These are phyloP conservation scores for Hortaea werneckii DNA, from an alignment of 2,329 filamentous ascomycete genomes.

Conservation along the genomic window DNA sequence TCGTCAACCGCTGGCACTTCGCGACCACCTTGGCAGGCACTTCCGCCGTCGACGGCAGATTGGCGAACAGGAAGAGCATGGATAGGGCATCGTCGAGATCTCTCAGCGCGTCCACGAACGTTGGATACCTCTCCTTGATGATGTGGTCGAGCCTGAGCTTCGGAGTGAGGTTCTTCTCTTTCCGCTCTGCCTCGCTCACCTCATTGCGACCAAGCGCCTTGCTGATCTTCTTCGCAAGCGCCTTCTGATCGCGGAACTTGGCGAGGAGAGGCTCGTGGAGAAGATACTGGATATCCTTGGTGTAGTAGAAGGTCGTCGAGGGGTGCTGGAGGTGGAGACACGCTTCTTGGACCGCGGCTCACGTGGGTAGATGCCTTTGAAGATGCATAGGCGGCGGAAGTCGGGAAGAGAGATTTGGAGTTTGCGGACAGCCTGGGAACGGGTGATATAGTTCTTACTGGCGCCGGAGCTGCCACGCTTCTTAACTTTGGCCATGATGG, in stretches of 20 bases:
- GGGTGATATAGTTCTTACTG: conserved; percentile 96
- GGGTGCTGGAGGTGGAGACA: conserved; percentile 80
- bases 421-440: conserved; percentile 94
- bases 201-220: conserved; percentile 86
- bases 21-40: conserved; percentile 94
- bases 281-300: conserved; percentile 97
- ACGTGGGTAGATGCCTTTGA: conserved; percentile 97
- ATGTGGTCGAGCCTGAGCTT: conserved; percentile 91
- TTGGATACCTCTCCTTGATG: conserved; percentile 95
- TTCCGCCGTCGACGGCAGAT: conserved; percentile 77
- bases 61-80: conserved; percentile 95
- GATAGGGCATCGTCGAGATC: conserved; percentile 95
- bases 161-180: conserved; percentile 86
- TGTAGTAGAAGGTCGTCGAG: conserved; percentile 83
- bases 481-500: conserved; percentile 64
- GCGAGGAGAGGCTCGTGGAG: conserved; percentile 88
- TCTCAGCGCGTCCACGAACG: conserved; percentile 85
- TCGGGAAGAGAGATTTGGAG: conserved; percentile 94
- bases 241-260: conserved; percentile 96
- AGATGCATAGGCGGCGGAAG: conserved; percentile 97
- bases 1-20: conserved; percentile 81
- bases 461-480: conserved; percentile 84
- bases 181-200: conserved; percentile 72
- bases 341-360: conserved; percentile 97
- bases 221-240: conserved; percentile 94